Base-by-base conservation (phyloP, 306 rosid species). In the Dryas alaskensis region DNA sequence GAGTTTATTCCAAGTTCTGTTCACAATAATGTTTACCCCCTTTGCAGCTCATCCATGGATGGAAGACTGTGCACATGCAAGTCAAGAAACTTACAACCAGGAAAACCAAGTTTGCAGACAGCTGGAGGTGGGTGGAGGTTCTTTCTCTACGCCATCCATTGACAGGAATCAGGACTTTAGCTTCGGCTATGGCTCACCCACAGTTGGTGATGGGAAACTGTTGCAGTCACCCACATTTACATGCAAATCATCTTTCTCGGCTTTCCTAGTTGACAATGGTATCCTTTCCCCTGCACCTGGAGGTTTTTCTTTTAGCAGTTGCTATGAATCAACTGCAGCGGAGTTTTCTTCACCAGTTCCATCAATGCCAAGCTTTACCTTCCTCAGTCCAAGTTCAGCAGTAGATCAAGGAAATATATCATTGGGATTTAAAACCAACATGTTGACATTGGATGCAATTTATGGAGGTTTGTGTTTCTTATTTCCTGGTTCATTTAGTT, bases 41-140 rank as follows among this genome's bases (percentile, higher is more conserved):
- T 60, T 17, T 49, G 67, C 85, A 91, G 97, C 78, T 62, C 97
- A 91, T 84, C 75, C 85, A 79, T 91, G 93, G 97, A 85, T 91
- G 92, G 82, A 85, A 69, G 81, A 79, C 80, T 72, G 75, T 80
- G 78, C 67, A n/a, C 54, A 59, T 65, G 62, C 43, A n/a, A 65
- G 65, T 68, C 68, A 54, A 78, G 83, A 75, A 78, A 25, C 47
- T 9, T 17, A 59, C 42, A 42, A 60, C 42, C 70, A 59, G 63
- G 47, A 73, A 11, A 42, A 22, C 63, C 58, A 40, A 47, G 63
- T 65, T 62, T 27, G 61, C 58, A 46, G 49, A 14, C 61, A 73
- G n/a, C 68, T 60, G 61, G 60, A 75, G 60, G 45, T 43, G 53
- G 64, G 70, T 51, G 60, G 58, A 10, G 73, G 47, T 78, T 82